phyloP scores from a whole-genome alignment of 2,329 filamentous ascomycete species.

The Juglanconis sp. region DNA sequence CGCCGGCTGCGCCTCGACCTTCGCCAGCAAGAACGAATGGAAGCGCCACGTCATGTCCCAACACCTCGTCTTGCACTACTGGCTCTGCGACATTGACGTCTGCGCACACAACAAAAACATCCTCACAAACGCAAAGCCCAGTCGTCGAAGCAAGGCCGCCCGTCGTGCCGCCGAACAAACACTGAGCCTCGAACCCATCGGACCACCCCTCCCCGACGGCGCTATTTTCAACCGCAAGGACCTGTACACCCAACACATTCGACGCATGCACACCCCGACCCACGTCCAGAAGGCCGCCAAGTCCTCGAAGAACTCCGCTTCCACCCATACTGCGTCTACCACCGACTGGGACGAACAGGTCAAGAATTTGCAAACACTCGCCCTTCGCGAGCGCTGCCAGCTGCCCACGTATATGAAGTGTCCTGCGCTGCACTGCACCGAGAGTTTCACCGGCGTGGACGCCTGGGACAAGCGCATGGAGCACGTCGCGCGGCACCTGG shows the following conservation, averaged over 20 bases:
- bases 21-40: conserved; percentile 89
- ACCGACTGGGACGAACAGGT: conserved; percentile 52
- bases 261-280: conserved; percentile 73
- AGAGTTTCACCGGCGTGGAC: conserved; percentile 55
- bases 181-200: conserved; percentile 11
- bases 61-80: conserved; percentile 72
- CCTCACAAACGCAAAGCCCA: conserved; percentile 24
- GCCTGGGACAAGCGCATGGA: conserved; percentile 85
- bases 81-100: conserved; percentile 67
- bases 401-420: conserved; percentile 61
- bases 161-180: conserved; percentile 3
- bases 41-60: conserved; percentile 82
- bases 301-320: conserved; percentile 6
- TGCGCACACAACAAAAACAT: conserved; percentile 40
- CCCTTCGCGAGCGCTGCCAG: conserved; percentile 57
- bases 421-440: conserved; percentile 57
- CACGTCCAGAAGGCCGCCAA: conserved; percentile 30
- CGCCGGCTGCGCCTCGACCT: conserved; percentile 71
- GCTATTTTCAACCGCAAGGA: conserved; percentile 84
- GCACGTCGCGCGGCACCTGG: conserved; percentile 79
- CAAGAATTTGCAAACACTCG: conserved; percentile 53
- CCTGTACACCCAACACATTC: conserved; percentile 82
- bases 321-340: neutral
- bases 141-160: conserved; percentile 9
- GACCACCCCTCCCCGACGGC: conserved; percentile 47